Percentiles rank a stretch among this genome's conserved stretches.
These are phyloP conservation scores for Aspergillus sclerotiicarbonarius DNA, from an alignment of 495 filamentous ascomycete species.

Conservation along the genomic window DNA sequence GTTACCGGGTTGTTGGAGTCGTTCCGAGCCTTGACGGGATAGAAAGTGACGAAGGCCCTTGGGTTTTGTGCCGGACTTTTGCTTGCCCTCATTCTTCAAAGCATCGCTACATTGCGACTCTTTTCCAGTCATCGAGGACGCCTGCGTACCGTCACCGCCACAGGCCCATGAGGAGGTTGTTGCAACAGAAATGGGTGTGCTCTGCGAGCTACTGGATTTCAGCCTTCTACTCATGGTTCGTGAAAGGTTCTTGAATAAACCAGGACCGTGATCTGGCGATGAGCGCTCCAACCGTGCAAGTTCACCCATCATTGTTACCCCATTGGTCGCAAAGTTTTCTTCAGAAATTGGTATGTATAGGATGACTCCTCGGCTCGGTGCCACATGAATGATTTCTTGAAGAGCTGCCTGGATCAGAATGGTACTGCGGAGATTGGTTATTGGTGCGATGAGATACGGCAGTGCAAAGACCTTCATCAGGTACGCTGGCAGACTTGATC, in stretches of 20 bases:
- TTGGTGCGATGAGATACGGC: slow-evolving; percentile 63
- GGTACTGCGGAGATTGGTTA: slow-evolving; percentile 81
- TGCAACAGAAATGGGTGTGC: slow-evolving; percentile 25
- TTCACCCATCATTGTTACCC: slow-evolving; percentile 66
- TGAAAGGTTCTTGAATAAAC: slow-evolving; percentile 34
- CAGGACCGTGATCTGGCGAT: slow-evolving; percentile 31
- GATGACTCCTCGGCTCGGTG: slow-evolving; percentile 61
- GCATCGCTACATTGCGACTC: slow-evolving; percentile 1
- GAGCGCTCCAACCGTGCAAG: slow-evolving; percentile 57
- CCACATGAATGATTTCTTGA: slow-evolving; percentile 63
- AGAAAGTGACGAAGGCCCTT: slow-evolving; percentile 22
- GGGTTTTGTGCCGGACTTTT: slow-evolving; percentile 10
- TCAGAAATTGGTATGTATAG: slow-evolving; percentile 68
- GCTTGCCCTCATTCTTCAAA: slow-evolving; percentile 10
- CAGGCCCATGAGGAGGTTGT: slow-evolving; percentile 21
- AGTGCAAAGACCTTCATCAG: slow-evolving; percentile 74
- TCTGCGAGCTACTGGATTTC: slow-evolving; percentile 33
- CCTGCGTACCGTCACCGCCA: not conserved
- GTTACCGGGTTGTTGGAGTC: not conserved
- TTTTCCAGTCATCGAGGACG: not conserved
- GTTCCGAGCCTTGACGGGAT: slow-evolving; percentile 18
- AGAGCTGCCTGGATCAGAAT: slow-evolving; percentile 69
- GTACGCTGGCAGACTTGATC: slow-evolving; percentile 75
- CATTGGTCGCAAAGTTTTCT: slow-evolving; percentile 67
- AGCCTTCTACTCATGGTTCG: slow-evolving; percentile 36